phyloP scores from a whole-genome alignment of 2,329 filamentous ascomycete species.

The Talaromyces marneffei region DNA sequence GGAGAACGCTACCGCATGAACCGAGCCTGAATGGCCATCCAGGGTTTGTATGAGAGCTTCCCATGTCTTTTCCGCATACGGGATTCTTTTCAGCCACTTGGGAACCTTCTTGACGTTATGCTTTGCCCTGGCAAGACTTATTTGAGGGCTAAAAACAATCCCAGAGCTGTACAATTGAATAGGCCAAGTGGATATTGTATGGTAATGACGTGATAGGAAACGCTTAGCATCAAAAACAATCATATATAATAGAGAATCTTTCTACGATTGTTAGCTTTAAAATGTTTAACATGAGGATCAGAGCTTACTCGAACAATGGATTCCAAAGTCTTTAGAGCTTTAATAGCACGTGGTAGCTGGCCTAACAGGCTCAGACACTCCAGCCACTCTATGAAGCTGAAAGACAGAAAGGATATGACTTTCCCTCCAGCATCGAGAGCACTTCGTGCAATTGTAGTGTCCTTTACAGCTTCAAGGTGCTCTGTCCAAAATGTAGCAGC shows the following conservation, averaged over 20 bases:
- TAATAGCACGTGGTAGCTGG: slow-evolving; percentile 17
- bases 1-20: neutral
- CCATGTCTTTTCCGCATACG: too few species aligned
- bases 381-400: slow-evolving; percentile 25
- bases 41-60: neutral
- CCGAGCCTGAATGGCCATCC: neutral
- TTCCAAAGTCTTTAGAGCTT: slow-evolving; percentile 15
- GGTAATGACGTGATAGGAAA: neutral
- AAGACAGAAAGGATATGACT: slow-evolving; percentile 19
- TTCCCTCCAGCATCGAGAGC: slow-evolving; percentile 6
- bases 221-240: neutral
- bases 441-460: neutral
- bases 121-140: neutral
- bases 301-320: neutral
- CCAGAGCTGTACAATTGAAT: neutral
- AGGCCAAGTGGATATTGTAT: neutral
- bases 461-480: slow-evolving; percentile 17
- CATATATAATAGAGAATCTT: neutral
- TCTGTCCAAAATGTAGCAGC: slow-evolving; percentile 23
- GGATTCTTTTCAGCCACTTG: too few species aligned
- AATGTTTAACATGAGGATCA: neutral
- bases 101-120: neutral
- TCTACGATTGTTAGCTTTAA: slow-evolving; percentile 7
- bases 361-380: slow-evolving; percentile 25
- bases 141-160: neutral